Evolutionary conservation across 2,329 filamentous ascomycete species (phyloP).

Genomic region (Verticillium tricorpus): DNA sequence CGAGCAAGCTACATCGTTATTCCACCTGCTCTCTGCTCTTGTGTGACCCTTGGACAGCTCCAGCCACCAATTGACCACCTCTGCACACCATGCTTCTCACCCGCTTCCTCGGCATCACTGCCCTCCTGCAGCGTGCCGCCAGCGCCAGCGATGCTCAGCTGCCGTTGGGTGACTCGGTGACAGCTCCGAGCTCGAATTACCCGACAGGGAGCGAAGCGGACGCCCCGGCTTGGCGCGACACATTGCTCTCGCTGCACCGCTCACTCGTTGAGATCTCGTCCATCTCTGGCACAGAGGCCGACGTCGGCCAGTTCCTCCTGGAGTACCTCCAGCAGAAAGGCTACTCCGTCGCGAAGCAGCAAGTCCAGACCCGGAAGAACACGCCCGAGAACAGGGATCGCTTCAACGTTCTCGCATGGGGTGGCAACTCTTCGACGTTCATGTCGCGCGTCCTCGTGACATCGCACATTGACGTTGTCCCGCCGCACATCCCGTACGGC

Average conservation of each 20-base stretch:
- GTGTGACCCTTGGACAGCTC: not conserved
- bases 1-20: not conserved
- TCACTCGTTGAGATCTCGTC: constrained; percentile 72
- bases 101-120: constrained; percentile 1
- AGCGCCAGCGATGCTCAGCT: constrained; percentile 7
- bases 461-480: constrained; percentile 79
- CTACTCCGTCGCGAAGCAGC: constrained; percentile 40
- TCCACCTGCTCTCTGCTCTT: not conserved
- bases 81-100: constrained; percentile 5
- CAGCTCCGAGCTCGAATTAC: constrained; percentile 3
- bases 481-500: constrained; percentile 67
- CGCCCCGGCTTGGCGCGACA: constrained; percentile 34
- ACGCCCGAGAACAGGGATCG: constrained; percentile 30
- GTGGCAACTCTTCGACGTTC: constrained; percentile 36
- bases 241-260: constrained; percentile 68
- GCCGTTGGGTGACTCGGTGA: constrained; percentile 4
- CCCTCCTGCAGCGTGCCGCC: constrained; percentile 6
- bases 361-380: constrained; percentile 28
- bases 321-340: constrained; percentile 53
- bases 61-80: not conserved
- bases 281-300: constrained; percentile 62
- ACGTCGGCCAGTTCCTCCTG: constrained; percentile 64
- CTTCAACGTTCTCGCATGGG: constrained; percentile 76
- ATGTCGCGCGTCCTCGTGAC: constrained; percentile 61
- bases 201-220: not conserved